Conservation (phyloP, 306 rosid genomes). For the Cucumis sativus region DNA sequence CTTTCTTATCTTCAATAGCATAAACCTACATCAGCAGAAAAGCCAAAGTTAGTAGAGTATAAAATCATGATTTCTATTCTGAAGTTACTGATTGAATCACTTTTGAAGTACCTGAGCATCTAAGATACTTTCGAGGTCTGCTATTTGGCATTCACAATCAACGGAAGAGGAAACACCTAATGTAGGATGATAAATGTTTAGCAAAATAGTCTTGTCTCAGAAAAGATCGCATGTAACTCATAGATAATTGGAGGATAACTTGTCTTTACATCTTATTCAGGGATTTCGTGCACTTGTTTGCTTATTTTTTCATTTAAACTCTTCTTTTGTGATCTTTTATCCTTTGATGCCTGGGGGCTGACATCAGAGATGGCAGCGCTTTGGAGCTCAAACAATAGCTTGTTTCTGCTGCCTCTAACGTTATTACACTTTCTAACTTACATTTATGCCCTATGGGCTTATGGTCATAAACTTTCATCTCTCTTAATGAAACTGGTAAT, state of each 20-base stretch:
- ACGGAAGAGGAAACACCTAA: slow-evolving; percentile 58
- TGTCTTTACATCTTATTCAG: background rate
- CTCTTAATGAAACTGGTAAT: background rate
- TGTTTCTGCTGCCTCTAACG: slow-evolving; percentile 53
- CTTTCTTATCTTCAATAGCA: slow-evolving; percentile 52
- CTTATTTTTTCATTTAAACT: background rate
- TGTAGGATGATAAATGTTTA: slow-evolving; percentile 5
- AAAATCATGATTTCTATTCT: slow-evolving; percentile 1
- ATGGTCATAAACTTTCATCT: background rate
- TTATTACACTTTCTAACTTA: slow-evolving; percentile 22
- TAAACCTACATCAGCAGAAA: slow-evolving; percentile 38
- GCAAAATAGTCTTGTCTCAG: background rate
- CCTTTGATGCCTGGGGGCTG: background rate
- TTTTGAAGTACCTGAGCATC: slow-evolving; percentile 49
- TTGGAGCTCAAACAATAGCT: slow-evolving; percentile 35
- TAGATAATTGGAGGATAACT: background rate
- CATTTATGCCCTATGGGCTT: background rate
- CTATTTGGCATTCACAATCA: slow-evolving; percentile 64
- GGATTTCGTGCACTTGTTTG: background rate
- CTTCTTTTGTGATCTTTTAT: background rate
- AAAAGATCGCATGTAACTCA: background rate
- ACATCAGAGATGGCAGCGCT: slow-evolving; percentile 28
- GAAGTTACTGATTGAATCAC: background rate
- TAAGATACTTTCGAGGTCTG: slow-evolving; percentile 62
- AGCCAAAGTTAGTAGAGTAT: background rate